phyloP scores from a whole-genome alignment of 306 rosid genomes.

The Trifolium fragiferum region DNA sequence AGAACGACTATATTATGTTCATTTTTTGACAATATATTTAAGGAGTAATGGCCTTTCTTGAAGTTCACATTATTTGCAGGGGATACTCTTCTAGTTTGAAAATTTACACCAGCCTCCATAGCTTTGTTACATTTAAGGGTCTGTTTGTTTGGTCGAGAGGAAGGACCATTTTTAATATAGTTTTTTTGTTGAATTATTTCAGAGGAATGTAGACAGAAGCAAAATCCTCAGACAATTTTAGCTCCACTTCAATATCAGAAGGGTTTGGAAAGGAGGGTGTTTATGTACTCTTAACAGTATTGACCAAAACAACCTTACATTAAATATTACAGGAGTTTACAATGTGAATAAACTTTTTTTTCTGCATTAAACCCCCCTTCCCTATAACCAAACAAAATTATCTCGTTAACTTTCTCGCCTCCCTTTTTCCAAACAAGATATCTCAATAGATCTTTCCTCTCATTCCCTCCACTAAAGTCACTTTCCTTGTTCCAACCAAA shows the following conservation, averaged over 20 bases:
- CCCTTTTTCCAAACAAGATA: neutral
- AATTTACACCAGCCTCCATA: constrained; percentile 15
- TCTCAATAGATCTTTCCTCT: too few relatives aligned
- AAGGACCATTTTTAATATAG: neutral
- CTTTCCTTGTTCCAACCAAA: neutral
- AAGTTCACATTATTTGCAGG: constrained; percentile 1
- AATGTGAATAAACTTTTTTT: neutral
- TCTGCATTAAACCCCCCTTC: neutral
- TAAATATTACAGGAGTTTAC: neutral
- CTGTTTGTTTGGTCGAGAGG: neutral
- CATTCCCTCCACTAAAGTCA: constrained; percentile 2
- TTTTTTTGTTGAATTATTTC: neutral
- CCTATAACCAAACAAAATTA: neutral
- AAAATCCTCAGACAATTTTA: neutral
- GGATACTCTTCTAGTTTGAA: constrained; percentile 13
- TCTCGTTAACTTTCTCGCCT: neutral
- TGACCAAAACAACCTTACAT: neutral
- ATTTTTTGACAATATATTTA: neutral
- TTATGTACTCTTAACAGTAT: neutral
- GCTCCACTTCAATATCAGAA: neutral
- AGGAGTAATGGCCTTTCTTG: neutral
- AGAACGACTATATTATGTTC: neutral
- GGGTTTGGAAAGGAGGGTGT: neutral
- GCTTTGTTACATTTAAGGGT: neutral
- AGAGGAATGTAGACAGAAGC: neutral